Percentiles rank a stretch among this genome's conserved stretches.
These are phyloP conservation scores for Sporothrix dimorphospora DNA, from an alignment of 2,329 filamentous ascomycete species.

Conservation along the genomic window DNA sequence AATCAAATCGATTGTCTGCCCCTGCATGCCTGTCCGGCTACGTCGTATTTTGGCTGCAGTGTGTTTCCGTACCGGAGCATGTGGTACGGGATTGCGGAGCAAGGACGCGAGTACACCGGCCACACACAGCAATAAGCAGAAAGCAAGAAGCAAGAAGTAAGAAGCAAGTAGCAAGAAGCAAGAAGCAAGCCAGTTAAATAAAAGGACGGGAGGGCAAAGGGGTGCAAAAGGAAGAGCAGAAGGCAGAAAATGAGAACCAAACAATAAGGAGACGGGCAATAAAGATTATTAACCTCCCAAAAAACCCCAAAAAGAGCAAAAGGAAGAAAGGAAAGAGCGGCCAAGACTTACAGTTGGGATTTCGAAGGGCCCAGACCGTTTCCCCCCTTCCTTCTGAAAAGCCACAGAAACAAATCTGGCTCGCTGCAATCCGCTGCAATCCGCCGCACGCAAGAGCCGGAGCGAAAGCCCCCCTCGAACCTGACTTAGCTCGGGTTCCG, in stretches of 20 bases:
- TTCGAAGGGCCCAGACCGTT: slow-evolving; percentile 15
- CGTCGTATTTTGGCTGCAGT: slow-evolving; percentile 13
- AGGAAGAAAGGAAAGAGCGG: background rate
- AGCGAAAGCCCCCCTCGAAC: background rate
- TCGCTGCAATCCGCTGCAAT: background rate
- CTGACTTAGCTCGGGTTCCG: background rate
- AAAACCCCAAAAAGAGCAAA: background rate
- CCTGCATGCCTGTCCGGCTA: slow-evolving; percentile 6
- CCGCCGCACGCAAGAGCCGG: background rate
- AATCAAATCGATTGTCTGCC: background rate
- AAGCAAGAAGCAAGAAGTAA: too few relatives aligned
- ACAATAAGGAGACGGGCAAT: background rate
- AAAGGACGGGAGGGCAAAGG: background rate
- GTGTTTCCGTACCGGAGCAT: slow-evolving; percentile 16
- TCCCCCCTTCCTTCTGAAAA: background rate
- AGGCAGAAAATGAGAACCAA: background rate
- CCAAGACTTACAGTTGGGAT: background rate
- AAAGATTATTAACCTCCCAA: too few relatives aligned
- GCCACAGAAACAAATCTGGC: slow-evolving; percentile 1
- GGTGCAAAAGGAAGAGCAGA: background rate
- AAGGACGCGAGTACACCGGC: slow-evolving; percentile 5
- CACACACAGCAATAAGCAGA: background rate
- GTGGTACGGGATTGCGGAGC: slow-evolving; percentile 3
- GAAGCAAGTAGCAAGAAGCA: background rate
- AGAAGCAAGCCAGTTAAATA: background rate